phyloP scores from a whole-genome alignment of 495 filamentous ascomycete species.

The Staphylotrichum tortipilum region DNA sequence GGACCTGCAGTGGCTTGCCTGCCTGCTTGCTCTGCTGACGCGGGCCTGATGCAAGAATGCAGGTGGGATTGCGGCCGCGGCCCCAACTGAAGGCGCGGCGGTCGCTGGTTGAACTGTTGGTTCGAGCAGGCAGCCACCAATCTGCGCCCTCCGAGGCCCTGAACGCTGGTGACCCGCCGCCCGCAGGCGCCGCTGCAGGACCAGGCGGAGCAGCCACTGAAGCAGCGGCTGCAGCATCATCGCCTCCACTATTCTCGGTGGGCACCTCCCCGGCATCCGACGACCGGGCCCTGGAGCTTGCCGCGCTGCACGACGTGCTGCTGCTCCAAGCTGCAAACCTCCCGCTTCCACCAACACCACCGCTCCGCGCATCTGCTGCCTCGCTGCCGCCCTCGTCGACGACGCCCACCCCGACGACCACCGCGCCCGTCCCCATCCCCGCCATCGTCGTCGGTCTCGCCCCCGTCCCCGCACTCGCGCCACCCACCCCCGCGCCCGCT shows the following conservation, averaged over 20 bases:
- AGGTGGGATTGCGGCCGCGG: constrained; percentile 41
- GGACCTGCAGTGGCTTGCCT: neutral
- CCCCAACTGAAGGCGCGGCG: constrained; percentile 62
- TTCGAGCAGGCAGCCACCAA: constrained; percentile 35
- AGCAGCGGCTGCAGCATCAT: constrained; percentile 22
- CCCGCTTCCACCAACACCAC: constrained; percentile 33
- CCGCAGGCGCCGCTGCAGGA: neutral
- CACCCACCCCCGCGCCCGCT: constrained; percentile 19
- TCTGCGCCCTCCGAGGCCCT: too few relatives aligned
- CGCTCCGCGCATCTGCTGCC: constrained; percentile 22
- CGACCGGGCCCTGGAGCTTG: neutral
- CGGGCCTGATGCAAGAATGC: too few relatives aligned
- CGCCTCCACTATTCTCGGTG: constrained; percentile 21
- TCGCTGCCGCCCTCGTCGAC: constrained; percentile 17
- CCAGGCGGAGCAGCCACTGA: constrained; percentile 3
- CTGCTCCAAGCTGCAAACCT: constrained; percentile 29
- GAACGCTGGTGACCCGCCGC: too few relatives aligned
- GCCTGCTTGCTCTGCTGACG: too few relatives aligned
- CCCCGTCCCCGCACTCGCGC: constrained; percentile 24
- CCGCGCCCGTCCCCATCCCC: constrained; percentile 11
- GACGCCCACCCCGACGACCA: constrained; percentile 16
- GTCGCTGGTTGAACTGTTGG: constrained; percentile 65
- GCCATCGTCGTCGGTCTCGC: constrained; percentile 16
- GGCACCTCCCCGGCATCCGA: constrained; percentile 15
- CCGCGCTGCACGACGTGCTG: too few relatives aligned